These are phyloP conservation scores for Kazachstania martiniae DNA, from an alignment of 805 yeast genomes.

Conservation along the genomic window DNA sequence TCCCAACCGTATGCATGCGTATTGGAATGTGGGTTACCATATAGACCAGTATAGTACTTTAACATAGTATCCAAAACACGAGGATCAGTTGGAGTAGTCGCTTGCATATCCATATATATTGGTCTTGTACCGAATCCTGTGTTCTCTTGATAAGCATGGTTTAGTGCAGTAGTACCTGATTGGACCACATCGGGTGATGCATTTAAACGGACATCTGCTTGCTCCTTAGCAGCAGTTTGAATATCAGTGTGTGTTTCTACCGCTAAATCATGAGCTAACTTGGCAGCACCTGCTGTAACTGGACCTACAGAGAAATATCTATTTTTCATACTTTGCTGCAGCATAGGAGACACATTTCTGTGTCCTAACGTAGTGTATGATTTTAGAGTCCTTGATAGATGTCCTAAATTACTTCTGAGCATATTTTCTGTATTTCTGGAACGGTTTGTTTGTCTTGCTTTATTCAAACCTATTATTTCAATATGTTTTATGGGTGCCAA, in stretches of 20 bases:
- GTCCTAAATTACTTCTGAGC: too few relatives aligned
- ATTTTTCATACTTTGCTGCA: too few relatives aligned
- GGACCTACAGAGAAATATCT: conserved; percentile 9
- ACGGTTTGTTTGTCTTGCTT: too few relatives aligned
- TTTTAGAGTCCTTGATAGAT: too few relatives aligned
- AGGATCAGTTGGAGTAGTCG: conserved; percentile 97
- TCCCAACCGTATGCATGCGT: conserved; percentile 99
- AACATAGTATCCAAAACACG: conserved; percentile 86
- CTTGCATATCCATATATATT: conserved; percentile 93
- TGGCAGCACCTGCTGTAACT: conserved; percentile 19
- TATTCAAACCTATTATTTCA: too few relatives aligned
- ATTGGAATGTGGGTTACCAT: conserved; percentile 96
- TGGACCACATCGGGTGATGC: conserved; percentile 13
- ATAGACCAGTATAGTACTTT: conserved; percentile 78
- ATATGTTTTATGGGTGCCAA: too few relatives aligned
- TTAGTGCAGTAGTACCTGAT: conserved; percentile 25
- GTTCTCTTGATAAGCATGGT: conserved; percentile 31
- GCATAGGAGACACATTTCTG: too few relatives aligned
- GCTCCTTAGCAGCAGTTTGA: conserved; percentile 24
- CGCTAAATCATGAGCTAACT: conserved; percentile 17
- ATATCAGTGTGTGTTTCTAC: conserved; percentile 27
- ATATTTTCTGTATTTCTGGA: too few relatives aligned
- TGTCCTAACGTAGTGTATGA: too few relatives aligned
- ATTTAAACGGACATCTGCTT: conserved; percentile 16
- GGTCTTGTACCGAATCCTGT: conserved; percentile 65